Percentiles rank a stretch among this genome's conserved stretches.
Conservation (phyloP, 331 rosid genomes). For the Malus hybrid region DNA sequence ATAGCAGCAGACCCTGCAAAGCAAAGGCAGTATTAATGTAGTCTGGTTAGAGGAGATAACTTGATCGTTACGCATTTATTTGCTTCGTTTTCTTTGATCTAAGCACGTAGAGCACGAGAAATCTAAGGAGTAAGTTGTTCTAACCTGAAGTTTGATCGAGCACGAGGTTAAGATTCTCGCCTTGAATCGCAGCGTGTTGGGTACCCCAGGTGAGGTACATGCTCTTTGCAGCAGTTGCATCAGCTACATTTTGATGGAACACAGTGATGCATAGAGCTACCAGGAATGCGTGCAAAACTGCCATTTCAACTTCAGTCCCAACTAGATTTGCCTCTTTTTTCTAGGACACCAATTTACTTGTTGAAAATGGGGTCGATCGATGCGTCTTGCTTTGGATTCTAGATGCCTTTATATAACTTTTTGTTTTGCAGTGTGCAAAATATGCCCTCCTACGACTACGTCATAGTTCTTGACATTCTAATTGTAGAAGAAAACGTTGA, state of each 20-base stretch:
- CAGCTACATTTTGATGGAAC: slow-evolving; percentile 20
- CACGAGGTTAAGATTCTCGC: slow-evolving; percentile 67
- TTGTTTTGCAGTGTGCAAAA: not conserved
- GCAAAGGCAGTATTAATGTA: not conserved
- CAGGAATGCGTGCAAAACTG: slow-evolving; percentile 16
- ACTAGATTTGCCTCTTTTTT: not conserved
- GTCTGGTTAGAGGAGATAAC: slow-evolving; percentile 5
- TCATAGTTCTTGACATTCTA: not conserved
- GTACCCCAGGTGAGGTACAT: slow-evolving; percentile 59
- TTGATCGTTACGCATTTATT: too few relatives aligned
- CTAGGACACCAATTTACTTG: not conserved
- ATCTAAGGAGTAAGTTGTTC: not conserved
- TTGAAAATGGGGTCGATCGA: not conserved
- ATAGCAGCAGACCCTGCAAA: slow-evolving; percentile 65
- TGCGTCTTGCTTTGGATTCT: slow-evolving; percentile 7
- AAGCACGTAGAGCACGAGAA: too few relatives aligned
- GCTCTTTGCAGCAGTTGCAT: slow-evolving; percentile 44
- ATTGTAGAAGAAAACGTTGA: not conserved
- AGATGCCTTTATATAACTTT: slow-evolving; percentile 29
- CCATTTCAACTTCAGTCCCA: slow-evolving; percentile 28
- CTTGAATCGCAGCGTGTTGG: slow-evolving; percentile 37
- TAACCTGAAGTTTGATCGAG: slow-evolving; percentile 60
- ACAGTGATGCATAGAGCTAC: slow-evolving; percentile 27
- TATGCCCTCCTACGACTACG: not conserved
- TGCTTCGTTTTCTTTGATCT: too few relatives aligned